Percentiles rank a stretch among this genome's conserved stretches.
Conservation (phyloP, 495 filamentous ascomycete genomes). For the Rhypophila decipiens region DNA sequence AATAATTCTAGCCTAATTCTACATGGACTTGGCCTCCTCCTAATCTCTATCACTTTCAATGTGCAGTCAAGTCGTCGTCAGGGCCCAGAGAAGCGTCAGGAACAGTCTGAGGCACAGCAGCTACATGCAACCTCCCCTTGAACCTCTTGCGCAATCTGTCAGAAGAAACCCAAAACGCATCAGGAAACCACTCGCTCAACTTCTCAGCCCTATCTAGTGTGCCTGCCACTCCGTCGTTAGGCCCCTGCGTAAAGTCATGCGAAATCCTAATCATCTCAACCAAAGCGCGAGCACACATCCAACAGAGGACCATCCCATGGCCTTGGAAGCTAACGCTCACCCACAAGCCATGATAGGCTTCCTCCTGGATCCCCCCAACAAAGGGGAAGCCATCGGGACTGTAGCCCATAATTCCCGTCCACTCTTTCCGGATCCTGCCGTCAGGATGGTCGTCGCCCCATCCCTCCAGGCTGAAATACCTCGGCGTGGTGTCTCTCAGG, state of each 20-base stretch:
- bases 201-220: too few relatives aligned
- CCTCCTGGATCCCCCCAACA: conserved; percentile 41
- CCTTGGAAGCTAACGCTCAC: conserved; percentile 49
- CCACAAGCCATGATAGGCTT: conserved; percentile 45
- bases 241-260: too few relatives aligned
- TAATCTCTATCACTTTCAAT: too few relatives aligned
- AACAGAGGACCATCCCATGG: conserved; percentile 54
- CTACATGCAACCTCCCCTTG: conserved; percentile 28
- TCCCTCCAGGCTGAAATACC: conserved; percentile 50
- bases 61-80: too few relatives aligned
- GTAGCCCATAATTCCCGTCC: conserved; percentile 60
- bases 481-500: conserved; percentile 35
- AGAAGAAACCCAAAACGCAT: conserved; percentile 38
- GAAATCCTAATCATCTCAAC: conserved; percentile 50
- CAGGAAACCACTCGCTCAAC: conserved; percentile 46
- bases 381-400: conserved; percentile 51
- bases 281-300: conserved; percentile 49
- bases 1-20: too few relatives aligned
- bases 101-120: not conserved
- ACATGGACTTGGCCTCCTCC: too few relatives aligned
- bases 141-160: conserved; percentile 40
- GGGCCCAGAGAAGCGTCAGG: not conserved
- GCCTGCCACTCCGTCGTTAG: conserved; percentile 26
- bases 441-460: conserved; percentile 54
- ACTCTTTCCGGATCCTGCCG: conserved; percentile 51